phyloP scores from a whole-genome alignment of 352 stramenopile genomes.

The Phytopythium montanum region DNA sequence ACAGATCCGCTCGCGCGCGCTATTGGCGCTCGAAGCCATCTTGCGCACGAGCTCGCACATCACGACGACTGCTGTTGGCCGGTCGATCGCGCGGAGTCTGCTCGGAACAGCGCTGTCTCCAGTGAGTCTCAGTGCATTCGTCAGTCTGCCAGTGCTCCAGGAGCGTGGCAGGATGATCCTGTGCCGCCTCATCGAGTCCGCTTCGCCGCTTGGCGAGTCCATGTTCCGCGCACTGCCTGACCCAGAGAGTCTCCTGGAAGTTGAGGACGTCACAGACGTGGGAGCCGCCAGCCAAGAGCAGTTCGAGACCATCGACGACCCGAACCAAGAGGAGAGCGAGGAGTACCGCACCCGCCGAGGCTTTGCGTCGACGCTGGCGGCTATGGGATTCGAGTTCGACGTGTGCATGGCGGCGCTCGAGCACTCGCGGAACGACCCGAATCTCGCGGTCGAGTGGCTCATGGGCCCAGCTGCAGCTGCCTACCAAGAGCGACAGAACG shows the following conservation, averaged over 20 bases:
- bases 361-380: slow-evolving; percentile 77
- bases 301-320: slow-evolving; percentile 42
- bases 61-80: slow-evolving; percentile 30
- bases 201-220: slow-evolving; percentile 61
- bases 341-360: slow-evolving; percentile 64
- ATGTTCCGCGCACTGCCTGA: slow-evolving; percentile 77
- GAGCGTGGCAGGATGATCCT: slow-evolving; percentile 83
- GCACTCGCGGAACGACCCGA: slow-evolving; percentile 78
- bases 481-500: slow-evolving; percentile 72
- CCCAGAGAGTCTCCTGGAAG: slow-evolving; percentile 29
- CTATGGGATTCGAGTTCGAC: slow-evolving; percentile 89
- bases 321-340: slow-evolving; percentile 71
- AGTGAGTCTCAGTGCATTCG: slow-evolving; percentile 61
- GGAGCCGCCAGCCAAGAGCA: not conserved
- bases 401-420: slow-evolving; percentile 83
- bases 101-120: slow-evolving; percentile 61
- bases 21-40: slow-evolving; percentile 77
- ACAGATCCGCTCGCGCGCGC: slow-evolving; percentile 80
- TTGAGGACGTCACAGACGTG: not conserved
- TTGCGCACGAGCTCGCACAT: slow-evolving; percentile 50
- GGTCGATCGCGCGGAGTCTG: slow-evolving; percentile 44
- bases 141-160: slow-evolving; percentile 72
- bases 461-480: slow-evolving; percentile 70
- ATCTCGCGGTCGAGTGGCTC: slow-evolving; percentile 82
- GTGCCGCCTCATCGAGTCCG: slow-evolving; percentile 80